phyloP scores from a whole-genome alignment of 2,329 filamentous ascomycete genomes.

The Trematosphaeria pertusa region DNA sequence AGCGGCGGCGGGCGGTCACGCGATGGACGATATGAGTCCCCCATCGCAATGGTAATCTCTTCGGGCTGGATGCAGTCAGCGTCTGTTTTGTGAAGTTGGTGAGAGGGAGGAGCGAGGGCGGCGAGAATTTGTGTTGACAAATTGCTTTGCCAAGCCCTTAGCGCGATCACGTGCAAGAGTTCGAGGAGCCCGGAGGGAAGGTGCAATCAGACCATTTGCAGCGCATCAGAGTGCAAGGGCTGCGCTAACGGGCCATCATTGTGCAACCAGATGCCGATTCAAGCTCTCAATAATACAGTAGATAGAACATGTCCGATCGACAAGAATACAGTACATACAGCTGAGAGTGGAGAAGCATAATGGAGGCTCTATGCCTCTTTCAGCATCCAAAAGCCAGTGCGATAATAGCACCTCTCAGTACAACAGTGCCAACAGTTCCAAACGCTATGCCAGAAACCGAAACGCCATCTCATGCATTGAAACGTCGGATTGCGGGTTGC shows the following conservation, averaged over 20 bases:
- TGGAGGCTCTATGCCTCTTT: conserved; percentile 8
- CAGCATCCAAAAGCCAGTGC: background rate
- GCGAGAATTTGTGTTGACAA: background rate
- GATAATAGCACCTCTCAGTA: conserved; percentile 1
- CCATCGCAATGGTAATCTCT: conserved; percentile 18
- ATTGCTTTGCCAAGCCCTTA: conserved; percentile 1
- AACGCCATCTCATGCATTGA: conserved; percentile 24
- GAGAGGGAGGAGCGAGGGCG: background rate
- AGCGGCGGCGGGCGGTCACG: conserved; percentile 29
- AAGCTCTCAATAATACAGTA: conserved; percentile 9
- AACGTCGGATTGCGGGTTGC: no score
- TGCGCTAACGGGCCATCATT: background rate
- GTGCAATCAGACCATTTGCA: background rate
- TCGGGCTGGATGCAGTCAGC: background rate
- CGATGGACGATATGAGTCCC: conserved; percentile 35
- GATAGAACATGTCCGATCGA: conserved; percentile 4
- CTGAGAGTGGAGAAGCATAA: conserved; percentile 22
- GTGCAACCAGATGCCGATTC: conserved; percentile 1
- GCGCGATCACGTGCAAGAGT: background rate
- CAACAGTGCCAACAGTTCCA: conserved; percentile 8
- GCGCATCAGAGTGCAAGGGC: background rate
- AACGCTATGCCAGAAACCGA: conserved; percentile 22
- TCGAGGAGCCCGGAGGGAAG: no score
- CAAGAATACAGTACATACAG: conserved; percentile 10
- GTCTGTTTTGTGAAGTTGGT: background rate